Conservation (phyloP, 2,329 filamentous ascomycete genomes). For the Talaromyces sp. region DNA sequence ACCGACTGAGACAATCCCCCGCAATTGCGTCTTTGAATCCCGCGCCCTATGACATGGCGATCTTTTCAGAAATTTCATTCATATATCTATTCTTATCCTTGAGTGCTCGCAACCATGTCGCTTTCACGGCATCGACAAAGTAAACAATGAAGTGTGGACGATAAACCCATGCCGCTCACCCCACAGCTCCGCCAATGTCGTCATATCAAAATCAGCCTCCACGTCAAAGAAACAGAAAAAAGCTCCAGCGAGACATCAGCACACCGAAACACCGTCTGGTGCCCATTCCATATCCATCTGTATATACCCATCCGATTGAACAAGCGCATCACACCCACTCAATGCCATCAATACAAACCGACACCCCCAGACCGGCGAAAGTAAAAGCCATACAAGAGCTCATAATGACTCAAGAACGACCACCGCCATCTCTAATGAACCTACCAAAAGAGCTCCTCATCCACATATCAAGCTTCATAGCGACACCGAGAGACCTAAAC, state of each 20-base stretch:
- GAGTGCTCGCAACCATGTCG: too few species aligned
- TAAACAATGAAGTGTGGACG: too few species aligned
- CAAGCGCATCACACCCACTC: too few species aligned
- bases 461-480: constrained; percentile 16
- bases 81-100: neutral
- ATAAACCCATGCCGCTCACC: too few species aligned
- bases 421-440: neutral
- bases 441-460: constrained; percentile 21
- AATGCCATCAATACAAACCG: too few species aligned
- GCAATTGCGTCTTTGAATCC: neutral
- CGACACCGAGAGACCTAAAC: constrained; percentile 16
- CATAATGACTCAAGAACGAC: neutral
- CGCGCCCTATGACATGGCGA: constrained; percentile 1
- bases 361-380: too few species aligned
- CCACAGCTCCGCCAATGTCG: too few species aligned
- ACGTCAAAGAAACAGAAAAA: neutral
- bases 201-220: constrained; percentile 1
- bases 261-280: too few species aligned
- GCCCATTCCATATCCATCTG: too few species aligned
- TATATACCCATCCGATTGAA: too few species aligned
- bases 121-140: too few species aligned
- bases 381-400: neutral
- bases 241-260: too few species aligned
- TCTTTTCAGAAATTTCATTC: neutral
- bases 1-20: neutral